phyloP scores from a whole-genome alignment of 345 rosid species.

The Acer campestre region DNA sequence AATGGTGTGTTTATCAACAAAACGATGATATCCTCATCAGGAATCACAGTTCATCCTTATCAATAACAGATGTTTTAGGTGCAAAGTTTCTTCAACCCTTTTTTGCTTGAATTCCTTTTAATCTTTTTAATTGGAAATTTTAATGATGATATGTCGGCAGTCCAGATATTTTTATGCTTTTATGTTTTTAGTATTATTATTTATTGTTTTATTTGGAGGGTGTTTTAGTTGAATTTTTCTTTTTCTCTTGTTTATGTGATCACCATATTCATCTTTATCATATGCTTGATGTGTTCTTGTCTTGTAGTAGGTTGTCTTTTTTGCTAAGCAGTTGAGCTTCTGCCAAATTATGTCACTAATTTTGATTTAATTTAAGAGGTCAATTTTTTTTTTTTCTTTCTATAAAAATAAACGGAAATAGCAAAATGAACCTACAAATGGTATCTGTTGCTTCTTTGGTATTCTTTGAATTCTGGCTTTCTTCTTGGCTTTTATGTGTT shows the following conservation, averaged over 20 bases:
- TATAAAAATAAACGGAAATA: background rate
- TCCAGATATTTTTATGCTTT: background rate
- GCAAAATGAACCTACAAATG: background rate
- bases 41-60: background rate
- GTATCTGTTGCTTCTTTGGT: background rate
- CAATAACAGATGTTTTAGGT: constrained; percentile 10
- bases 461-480: background rate
- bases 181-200: background rate
- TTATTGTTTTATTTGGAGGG: background rate
- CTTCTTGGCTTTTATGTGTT: background rate
- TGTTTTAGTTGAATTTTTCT: background rate
- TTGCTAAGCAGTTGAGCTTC: background rate
- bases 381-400: too few species aligned
- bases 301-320: background rate
- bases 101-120: background rate
- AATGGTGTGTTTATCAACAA: background rate
- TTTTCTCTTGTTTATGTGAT: background rate
- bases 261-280: background rate
- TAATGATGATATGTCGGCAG: background rate
- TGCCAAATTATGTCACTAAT: background rate
- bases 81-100: background rate
- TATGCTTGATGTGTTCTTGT: background rate
- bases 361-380: background rate
- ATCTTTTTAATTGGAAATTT: background rate
- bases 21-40: background rate